A percentile compares a stretch with the other conserved stretches of the same genome.
These are phyloP conservation scores for Lentinus polychrous DNA, from an alignment of 1,284 basidiomycete species.

Conservation along the genomic window DNA sequence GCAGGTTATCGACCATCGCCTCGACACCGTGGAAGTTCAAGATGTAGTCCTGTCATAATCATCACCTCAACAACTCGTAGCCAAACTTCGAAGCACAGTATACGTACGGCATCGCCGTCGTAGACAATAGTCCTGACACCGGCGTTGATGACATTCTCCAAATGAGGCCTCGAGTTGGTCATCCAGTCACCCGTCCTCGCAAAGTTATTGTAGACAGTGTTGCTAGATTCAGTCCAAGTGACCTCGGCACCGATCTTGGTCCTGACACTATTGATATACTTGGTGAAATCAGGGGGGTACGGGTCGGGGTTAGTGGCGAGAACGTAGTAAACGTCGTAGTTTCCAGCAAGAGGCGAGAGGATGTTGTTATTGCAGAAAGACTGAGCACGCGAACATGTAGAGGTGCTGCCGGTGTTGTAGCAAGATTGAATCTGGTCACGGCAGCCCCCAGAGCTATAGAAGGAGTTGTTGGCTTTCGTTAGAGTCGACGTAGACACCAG, in stretches of 20 bases:
- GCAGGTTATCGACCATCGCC: slow-evolving; percentile 37
- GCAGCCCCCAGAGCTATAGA: slow-evolving; percentile 41
- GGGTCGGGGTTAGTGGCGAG: slow-evolving; percentile 41
- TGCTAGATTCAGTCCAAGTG: slow-evolving; percentile 39
- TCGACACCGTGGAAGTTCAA: slow-evolving; percentile 55
- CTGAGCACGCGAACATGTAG: slow-evolving; percentile 48
- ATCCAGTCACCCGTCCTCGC: slow-evolving; percentile 58
- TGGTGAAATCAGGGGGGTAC: slow-evolving; percentile 45
- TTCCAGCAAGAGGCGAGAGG: slow-evolving; percentile 41
- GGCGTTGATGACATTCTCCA: slow-evolving; percentile 54
- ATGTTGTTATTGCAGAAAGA: slow-evolving; percentile 49
- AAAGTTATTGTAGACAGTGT: slow-evolving; percentile 47
- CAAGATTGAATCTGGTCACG: slow-evolving; percentile 46
- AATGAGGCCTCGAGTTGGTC: slow-evolving; percentile 45
- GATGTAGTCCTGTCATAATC: slow-evolving; percentile 42
- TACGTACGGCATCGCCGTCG: slow-evolving; percentile 48
- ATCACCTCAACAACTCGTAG: slow-evolving; percentile 10
- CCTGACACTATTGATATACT: slow-evolving; percentile 32
- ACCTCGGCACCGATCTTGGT: slow-evolving; percentile 43
- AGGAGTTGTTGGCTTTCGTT: slow-evolving; percentile 35
- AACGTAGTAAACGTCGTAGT: slow-evolving; percentile 47
- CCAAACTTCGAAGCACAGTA: not conserved
- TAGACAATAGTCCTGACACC: slow-evolving; percentile 49
- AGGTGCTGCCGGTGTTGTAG: slow-evolving; percentile 37
- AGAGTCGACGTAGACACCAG: slow-evolving; percentile 37